Percentiles rank a stretch among this genome's conserved stretches.
Evolutionary conservation across 2,329 filamentous ascomycete genomes (phyloP).

Genomic region (Sporothrix brasiliensis): DNA sequence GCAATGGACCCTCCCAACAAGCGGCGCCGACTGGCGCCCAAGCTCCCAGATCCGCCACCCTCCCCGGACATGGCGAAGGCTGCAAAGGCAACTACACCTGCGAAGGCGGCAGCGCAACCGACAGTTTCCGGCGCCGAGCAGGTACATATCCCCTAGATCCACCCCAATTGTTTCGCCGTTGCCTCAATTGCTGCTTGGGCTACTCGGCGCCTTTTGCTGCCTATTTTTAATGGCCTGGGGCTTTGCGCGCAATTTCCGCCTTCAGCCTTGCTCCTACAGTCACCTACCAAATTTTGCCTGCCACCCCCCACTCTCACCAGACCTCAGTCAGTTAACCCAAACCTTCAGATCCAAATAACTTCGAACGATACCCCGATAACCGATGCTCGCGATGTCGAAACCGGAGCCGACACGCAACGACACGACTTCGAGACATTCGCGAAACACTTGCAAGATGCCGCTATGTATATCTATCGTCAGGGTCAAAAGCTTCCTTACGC

Average conservation of each 20-base stretch:
- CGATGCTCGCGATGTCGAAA: conserved; percentile 32
- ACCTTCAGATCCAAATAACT: conserved; percentile 27
- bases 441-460: conserved; percentile 68
- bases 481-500: conserved; percentile 61
- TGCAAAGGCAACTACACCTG: neutral
- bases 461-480: conserved; percentile 67
- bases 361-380: conserved; percentile 30
- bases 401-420: conserved; percentile 45
- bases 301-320: neutral
- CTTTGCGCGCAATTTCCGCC: conserved; percentile 12
- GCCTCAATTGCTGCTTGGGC: neutral
- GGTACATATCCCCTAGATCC: conserved; percentile 26
- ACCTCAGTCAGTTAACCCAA: conserved; percentile 7
- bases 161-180: neutral
- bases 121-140: conserved; percentile 35
- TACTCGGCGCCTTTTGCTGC: neutral
- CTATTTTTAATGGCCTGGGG: neutral
- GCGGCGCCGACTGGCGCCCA: conserved; percentile 40
- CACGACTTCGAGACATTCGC: conserved; percentile 69
- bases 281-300: conserved; percentile 3
- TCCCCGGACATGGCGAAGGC: conserved; percentile 24
- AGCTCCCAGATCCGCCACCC: conserved; percentile 38
- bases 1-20: conserved; percentile 41
- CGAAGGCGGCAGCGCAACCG: conserved; percentile 33
- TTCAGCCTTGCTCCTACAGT: conserved; percentile 13